Conservation (phyloP, 176 grass and related monocot species). For the Musa itinerans region DNA sequence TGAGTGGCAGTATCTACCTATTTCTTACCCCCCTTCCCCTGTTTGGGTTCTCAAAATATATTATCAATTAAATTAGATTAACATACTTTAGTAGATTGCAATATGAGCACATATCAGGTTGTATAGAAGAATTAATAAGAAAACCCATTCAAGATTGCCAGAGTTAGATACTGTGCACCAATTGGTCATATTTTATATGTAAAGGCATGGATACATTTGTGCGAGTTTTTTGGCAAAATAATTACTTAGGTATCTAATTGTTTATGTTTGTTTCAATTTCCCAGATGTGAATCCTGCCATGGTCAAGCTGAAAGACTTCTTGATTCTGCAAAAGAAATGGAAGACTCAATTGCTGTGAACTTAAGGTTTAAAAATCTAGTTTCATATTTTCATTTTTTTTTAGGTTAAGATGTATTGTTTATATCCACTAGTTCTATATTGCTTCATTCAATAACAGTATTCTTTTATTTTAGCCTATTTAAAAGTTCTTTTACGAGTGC, state of each 20-base stretch:
- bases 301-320: conserved; percentile 94
- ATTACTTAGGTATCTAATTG: not conserved
- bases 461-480: not conserved
- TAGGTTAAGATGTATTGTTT: not conserved
- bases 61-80: no score
- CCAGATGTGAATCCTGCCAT: conserved; percentile 96
- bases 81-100: no score
- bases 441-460: not conserved
- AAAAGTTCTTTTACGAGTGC: no score
- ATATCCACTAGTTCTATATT: not conserved
- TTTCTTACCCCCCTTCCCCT: no score
- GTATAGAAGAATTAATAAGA: no score
- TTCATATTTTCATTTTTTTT: not conserved
- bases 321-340: conserved; percentile 97
- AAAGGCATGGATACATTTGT: not conserved
- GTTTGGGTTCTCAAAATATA: no score
- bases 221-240: not conserved
- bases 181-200: not conserved
- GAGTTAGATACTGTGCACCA: no score
- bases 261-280: conserved; percentile 20
- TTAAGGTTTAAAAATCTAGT: conserved; percentile 48
- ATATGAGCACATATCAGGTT: no score
- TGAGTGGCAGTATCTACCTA: no score
- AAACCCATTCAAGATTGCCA: no score
- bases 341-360: conserved; percentile 97